These are phyloP conservation scores for Globisporangium nunn DNA, from an alignment of 352 stramenopile species.

Conservation along the genomic window DNA sequence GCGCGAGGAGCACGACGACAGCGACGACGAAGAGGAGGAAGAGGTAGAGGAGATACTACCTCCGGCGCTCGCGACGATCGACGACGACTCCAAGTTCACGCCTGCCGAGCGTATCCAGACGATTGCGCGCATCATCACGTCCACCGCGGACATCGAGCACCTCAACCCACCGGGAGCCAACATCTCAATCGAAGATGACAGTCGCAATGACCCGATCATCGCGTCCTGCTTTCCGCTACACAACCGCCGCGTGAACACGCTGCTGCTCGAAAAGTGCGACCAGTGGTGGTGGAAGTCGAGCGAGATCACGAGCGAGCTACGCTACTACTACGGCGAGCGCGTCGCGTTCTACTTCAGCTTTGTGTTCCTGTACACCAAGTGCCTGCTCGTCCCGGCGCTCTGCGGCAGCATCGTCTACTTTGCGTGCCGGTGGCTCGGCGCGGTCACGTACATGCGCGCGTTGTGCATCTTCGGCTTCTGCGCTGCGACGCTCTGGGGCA, in stretches of 20 bases:
- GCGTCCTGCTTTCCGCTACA: constrained; percentile 78
- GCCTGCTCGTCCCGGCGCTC: constrained; percentile 53
- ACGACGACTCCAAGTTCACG: constrained; percentile 73
- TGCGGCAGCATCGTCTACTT: constrained; percentile 58
- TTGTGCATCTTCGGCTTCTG: constrained; percentile 78
- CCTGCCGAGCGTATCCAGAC: constrained; percentile 79
- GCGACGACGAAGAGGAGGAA: neutral
- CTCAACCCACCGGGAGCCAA: constrained; percentile 70
- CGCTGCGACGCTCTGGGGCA: constrained; percentile 69
- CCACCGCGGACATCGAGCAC: constrained; percentile 55
- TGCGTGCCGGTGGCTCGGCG: constrained; percentile 56
- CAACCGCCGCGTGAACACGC: constrained; percentile 67
- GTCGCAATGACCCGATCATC: constrained; percentile 67
- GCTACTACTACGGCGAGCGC: constrained; percentile 78
- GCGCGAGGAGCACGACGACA: neutral
- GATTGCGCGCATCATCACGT: constrained; percentile 84
- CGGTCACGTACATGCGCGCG: constrained; percentile 72
- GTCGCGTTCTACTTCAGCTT: constrained; percentile 86
- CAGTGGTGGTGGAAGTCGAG: constrained; percentile 73
- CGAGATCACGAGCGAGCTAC: constrained; percentile 80
- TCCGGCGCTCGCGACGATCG: constrained; percentile 12
- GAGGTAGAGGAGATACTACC: neutral
- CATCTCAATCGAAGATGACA: constrained; percentile 77
- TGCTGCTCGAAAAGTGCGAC: constrained; percentile 60
- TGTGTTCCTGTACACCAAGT: constrained; percentile 82